phyloP scores from a whole-genome alignment of 2,329 filamentous ascomycete species.

The Fusarium sp. region DNA sequence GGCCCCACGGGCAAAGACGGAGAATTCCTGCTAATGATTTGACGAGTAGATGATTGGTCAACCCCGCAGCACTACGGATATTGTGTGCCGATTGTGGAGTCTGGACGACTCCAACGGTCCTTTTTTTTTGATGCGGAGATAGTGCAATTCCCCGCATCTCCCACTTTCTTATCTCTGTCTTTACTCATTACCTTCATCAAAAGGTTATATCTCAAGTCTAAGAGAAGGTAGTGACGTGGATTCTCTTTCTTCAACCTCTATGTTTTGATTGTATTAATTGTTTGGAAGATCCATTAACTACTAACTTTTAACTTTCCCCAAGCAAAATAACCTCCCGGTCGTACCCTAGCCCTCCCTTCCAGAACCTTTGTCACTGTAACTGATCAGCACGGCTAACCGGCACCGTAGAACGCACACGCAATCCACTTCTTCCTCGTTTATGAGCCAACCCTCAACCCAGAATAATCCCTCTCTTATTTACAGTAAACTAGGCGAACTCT shows the following conservation, averaged over 20 bases:
- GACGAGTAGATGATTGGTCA: not conserved
- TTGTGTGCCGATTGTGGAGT: constrained; percentile 23
- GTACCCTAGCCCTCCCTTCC: not conserved
- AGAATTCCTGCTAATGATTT: not conserved
- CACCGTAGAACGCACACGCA: not conserved
- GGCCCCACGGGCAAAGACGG: not conserved
- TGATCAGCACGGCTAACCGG: constrained; percentile 8
- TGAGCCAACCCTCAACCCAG: not conserved
- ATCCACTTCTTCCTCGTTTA: not conserved
- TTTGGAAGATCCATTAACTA: no score
- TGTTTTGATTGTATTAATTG: no score
- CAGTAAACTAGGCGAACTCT: not conserved
- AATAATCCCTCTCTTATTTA: not conserved
- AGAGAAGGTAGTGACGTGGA: no score
- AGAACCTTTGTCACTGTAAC: not conserved
- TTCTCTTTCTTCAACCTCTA: no score
- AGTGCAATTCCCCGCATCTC: not conserved
- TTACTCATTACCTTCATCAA: not conserved
- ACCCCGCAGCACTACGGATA: constrained; percentile 12
- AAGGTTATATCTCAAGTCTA: not conserved
- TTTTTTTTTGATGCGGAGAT: constrained; percentile 2
- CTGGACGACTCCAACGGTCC: not conserved
- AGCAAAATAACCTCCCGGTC: not conserved
- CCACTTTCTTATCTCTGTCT: not conserved
- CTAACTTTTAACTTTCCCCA: not conserved